A percentile compares a stretch with the other conserved stretches of the same genome.
Conservation (phyloP, 129 eudicot genomes). For the Saposhnikovia divaricata region DNA sequence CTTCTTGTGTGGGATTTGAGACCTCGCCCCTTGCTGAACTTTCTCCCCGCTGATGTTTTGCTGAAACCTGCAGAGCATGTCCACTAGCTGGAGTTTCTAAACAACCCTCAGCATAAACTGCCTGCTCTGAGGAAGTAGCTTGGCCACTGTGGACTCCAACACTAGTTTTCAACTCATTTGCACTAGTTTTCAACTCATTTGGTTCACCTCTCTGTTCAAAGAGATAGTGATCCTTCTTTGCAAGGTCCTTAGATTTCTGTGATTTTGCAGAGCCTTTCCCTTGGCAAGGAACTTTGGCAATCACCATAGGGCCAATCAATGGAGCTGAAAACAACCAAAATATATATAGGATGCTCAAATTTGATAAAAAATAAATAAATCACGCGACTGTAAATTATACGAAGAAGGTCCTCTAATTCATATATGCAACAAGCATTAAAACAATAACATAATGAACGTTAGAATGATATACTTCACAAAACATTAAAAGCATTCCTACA, state of each 20-base stretch:
- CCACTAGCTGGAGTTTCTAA: constrained; percentile 5
- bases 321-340: constrained; percentile 50
- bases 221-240: constrained; percentile 72
- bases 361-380: background rate
- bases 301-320: constrained; percentile 72
- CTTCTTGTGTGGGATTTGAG: too few relatives aligned
- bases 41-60: too few relatives aligned
- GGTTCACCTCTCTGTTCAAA: constrained; percentile 68
- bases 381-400: background rate
- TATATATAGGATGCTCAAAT: background rate
- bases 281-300: constrained; percentile 71
- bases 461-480: too few relatives aligned
- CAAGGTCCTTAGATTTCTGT: constrained; percentile 50
- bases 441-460: background rate
- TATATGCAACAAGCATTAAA: background rate
- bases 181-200: constrained; percentile 23
- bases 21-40: too few relatives aligned
- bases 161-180: too few relatives aligned
- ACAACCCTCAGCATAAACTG: constrained; percentile 29
- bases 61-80: constrained; percentile 18
- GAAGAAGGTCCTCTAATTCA: background rate
- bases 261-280: constrained; percentile 51
- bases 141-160: constrained; percentile 23
- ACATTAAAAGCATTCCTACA: too few relatives aligned
- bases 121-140: constrained; percentile 25